A percentile compares a stretch with the other conserved stretches of the same genome.
These are phyloP conservation scores for Pichia inconspicua DNA, from an alignment of 1,139 yeast species.

Conservation along the genomic window DNA sequence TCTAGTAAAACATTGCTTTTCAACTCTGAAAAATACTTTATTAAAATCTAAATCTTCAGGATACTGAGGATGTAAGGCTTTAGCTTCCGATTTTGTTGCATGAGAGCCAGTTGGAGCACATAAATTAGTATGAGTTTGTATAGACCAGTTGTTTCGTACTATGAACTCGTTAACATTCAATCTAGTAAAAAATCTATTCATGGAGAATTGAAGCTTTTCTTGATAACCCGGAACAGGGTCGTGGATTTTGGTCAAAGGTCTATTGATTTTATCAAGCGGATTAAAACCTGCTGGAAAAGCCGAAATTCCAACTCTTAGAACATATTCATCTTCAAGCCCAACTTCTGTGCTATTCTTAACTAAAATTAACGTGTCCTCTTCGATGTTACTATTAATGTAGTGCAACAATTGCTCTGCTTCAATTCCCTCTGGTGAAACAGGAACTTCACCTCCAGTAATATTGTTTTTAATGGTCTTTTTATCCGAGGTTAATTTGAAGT, in stretches of 20 bases:
- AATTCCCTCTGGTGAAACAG: slow-evolving; percentile 23
- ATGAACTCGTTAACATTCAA: slow-evolving; percentile 46
- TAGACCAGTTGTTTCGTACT: slow-evolving; percentile 54
- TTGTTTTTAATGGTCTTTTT: slow-evolving; percentile 30
- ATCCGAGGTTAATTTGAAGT: slow-evolving; percentile 26
- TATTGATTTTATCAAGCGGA: slow-evolving; percentile 48
- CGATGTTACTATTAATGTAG: slow-evolving; percentile 42
- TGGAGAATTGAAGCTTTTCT: slow-evolving; percentile 44
- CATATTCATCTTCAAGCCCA: slow-evolving; percentile 42
- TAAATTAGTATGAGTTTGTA: slow-evolving; percentile 46
- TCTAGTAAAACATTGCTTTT: slow-evolving; percentile 54
- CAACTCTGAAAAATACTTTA: slow-evolving; percentile 51
- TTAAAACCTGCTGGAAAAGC: slow-evolving; percentile 74
- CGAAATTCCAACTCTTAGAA: slow-evolving; percentile 55
- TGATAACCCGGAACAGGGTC: slow-evolving; percentile 58
- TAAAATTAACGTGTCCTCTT: slow-evolving; percentile 61
- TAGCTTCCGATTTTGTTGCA: slow-evolving; percentile 15
- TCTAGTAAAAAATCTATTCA: slow-evolving; percentile 54
- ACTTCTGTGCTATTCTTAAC: slow-evolving; percentile 41
- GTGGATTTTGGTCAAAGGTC: slow-evolving; percentile 48
- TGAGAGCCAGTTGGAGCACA: slow-evolving; percentile 40
- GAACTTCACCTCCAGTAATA: slow-evolving; percentile 36
- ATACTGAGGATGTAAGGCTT: slow-evolving; percentile 30
- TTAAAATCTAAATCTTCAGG: slow-evolving; percentile 45
- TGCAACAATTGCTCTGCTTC: slow-evolving; percentile 33